A percentile compares a stretch with the other conserved stretches of the same genome.
phyloP scores from a whole-genome alignment of 2,329 filamentous ascomycete genomes.

The Knoxdaviesia capensis region DNA sequence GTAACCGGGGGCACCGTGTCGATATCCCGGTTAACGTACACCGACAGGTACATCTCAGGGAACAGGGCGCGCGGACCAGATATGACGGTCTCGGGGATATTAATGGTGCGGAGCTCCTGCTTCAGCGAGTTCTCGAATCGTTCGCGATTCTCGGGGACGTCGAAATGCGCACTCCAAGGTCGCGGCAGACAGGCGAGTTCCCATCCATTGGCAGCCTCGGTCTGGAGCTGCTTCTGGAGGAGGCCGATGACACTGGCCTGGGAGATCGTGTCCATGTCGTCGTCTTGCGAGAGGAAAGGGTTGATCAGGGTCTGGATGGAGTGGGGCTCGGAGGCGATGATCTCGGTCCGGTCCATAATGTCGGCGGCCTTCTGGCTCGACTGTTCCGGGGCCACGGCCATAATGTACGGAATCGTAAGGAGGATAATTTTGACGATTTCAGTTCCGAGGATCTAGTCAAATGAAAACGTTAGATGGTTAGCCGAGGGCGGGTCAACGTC shows the following conservation, averaged over 20 bases:
- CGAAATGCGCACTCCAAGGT: slow-evolving; percentile 43
- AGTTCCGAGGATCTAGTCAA: slow-evolving; percentile 40
- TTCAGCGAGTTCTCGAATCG: slow-evolving; percentile 42
- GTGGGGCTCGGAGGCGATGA: slow-evolving; percentile 79
- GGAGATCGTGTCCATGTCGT: slow-evolving; percentile 41
- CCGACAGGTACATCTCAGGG: slow-evolving; percentile 84
- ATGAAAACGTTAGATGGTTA: not conserved
- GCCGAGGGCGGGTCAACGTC: not conserved
- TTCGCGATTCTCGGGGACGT: slow-evolving; percentile 38
- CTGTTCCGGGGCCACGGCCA: slow-evolving; percentile 50
- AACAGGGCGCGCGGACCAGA: slow-evolving; percentile 61
- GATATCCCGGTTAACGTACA: slow-evolving; percentile 72
- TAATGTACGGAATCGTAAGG: slow-evolving; percentile 77
- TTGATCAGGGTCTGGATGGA: slow-evolving; percentile 71
- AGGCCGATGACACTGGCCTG: slow-evolving; percentile 54
- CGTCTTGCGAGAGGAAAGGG: slow-evolving; percentile 50
- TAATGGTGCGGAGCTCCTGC: slow-evolving; percentile 58
- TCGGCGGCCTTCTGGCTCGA: slow-evolving; percentile 56
- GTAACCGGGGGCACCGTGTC: slow-evolving; percentile 67
- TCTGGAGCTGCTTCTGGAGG: slow-evolving; percentile 69
- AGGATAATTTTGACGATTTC: slow-evolving; percentile 95
- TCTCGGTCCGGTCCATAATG: slow-evolving; percentile 81
- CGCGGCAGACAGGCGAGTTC: slow-evolving; percentile 48
- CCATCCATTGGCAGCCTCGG: slow-evolving; percentile 58
- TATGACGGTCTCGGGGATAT: slow-evolving; percentile 54